phyloP scores from a whole-genome alignment of 352 stramenopile genomes.

The Phytophthora parvispora region DNA sequence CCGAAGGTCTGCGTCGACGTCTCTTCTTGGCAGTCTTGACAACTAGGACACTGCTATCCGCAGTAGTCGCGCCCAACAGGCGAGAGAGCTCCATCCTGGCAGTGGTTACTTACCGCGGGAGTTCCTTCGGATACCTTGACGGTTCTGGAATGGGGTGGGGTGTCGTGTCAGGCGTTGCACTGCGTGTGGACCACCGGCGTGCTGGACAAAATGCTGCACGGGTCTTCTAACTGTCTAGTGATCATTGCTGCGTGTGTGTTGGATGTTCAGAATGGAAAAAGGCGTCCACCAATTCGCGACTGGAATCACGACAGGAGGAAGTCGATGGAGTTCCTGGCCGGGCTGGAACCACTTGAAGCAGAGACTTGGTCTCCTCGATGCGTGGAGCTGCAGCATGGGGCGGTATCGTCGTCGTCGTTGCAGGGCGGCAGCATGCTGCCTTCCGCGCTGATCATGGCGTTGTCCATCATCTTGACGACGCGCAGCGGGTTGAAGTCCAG shows the following conservation, averaged over 20 bases:
- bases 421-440: slow-evolving; percentile 31
- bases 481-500: slow-evolving; percentile 26
- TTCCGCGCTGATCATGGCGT: slow-evolving; percentile 36
- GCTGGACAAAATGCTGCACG: no score
- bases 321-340: slow-evolving; percentile 20
- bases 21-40: not conserved
- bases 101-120: not conserved
- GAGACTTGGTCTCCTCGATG: not conserved
- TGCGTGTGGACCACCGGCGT: not conserved
- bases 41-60: not conserved
- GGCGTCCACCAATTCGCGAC: no score
- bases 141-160: not conserved
- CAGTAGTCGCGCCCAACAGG: not conserved
- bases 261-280: not conserved
- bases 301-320: slow-evolving; percentile 33
- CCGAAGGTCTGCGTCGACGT: not conserved
- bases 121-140: not conserved
- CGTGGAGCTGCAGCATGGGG: no score
- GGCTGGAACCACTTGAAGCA: not conserved
- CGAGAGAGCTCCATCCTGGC: not conserved
- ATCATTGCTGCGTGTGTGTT: no score
- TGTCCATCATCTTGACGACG: slow-evolving; percentile 28
- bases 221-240: no score
- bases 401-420: not conserved
- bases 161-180: not conserved